These are phyloP conservation scores for Tanacetum coccineum DNA, from an alignment of 129 eudicot species.

Conservation along the genomic window DNA sequence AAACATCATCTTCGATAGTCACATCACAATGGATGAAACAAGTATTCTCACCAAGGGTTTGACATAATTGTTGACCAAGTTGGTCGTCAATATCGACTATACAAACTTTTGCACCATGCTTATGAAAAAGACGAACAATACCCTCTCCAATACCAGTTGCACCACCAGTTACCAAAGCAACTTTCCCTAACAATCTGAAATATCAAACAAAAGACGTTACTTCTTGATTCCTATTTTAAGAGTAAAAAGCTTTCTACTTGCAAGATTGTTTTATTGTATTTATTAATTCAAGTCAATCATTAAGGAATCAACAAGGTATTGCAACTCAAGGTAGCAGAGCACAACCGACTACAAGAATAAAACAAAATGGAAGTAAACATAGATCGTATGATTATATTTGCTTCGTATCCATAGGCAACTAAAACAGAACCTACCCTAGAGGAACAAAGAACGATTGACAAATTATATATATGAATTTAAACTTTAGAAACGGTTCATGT, in stretches of 20 bases:
- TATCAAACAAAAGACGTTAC: constrained; percentile 2
- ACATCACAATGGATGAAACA: constrained; percentile 75
- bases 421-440: neutral
- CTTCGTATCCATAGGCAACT: neutral
- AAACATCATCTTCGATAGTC: constrained; percentile 52
- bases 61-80: constrained; percentile 51
- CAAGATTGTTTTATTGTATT: no score
- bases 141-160: constrained; percentile 90
- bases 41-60: constrained; percentile 39
- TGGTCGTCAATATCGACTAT: constrained; percentile 65
- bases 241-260: neutral
- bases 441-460: neutral
- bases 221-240: neutral
- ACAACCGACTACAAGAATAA: neutral
- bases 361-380: neutral
- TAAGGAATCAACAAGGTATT: constrained; percentile 1
- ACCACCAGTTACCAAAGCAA: constrained; percentile 91
- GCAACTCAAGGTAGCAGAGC: neutral
- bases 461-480: neutral
- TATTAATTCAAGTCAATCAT: neutral
- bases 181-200: constrained; percentile 77
- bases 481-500: constrained; percentile 9
- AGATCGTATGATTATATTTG: neutral
- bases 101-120: constrained; percentile 82
- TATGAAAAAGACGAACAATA: constrained; percentile 76